Evolutionary conservation across 2,329 filamentous ascomycete genomes (phyloP), one percentile per base, ranked within the genome.

Genomic region (Aspergillus caelatus): DNA sequence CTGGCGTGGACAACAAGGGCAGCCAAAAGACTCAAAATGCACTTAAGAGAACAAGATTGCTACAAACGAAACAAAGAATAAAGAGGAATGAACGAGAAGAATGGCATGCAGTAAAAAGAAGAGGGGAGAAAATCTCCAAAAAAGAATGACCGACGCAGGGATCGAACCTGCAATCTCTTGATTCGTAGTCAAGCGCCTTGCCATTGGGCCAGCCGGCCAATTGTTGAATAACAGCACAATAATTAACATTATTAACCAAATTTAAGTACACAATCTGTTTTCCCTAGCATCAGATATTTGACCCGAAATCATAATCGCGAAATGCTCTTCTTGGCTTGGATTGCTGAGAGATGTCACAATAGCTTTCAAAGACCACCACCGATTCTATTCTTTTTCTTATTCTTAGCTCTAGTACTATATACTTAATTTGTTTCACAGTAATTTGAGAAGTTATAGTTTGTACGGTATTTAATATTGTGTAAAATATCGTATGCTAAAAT

Each of bases 151-250:
- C 74, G 71, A 77, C 75, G 74, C 74, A 76, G 75, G 75, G 68
- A 54, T 81, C 79, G 79, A 81, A 81, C 80, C 79, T 80, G 76
- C 78, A 82, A 81, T 81, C 80, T 82, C 78, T 80, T 81, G 80
- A 82, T 81, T 79, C 80, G 80, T 81, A 82, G 80, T 82, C 80
- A 81, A 81, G 78, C 80, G 79, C 80, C 79, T 81, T 82, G 76
- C 80, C 80, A 68, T 67, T 68, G 63, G 63, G 62, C 52, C 52
- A 55, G 52, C 52, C 30, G 52, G 52, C 52, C 52, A 23, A 14
- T 14, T 54, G n/a, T 32, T 53, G 28, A 21, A 4, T 19, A n/a
- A 4, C 16, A 3, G 0, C 3, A 2, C 2, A 1, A 0, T 1
- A n/a, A 8, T 41, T n/a, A 2, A 3, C 1, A 9, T 0, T 1